Evolutionary conservation across 208 protist species (phyloP), one percentile per base, ranked within the genome.

Genomic region (Leishmania aethiopica): DNA sequence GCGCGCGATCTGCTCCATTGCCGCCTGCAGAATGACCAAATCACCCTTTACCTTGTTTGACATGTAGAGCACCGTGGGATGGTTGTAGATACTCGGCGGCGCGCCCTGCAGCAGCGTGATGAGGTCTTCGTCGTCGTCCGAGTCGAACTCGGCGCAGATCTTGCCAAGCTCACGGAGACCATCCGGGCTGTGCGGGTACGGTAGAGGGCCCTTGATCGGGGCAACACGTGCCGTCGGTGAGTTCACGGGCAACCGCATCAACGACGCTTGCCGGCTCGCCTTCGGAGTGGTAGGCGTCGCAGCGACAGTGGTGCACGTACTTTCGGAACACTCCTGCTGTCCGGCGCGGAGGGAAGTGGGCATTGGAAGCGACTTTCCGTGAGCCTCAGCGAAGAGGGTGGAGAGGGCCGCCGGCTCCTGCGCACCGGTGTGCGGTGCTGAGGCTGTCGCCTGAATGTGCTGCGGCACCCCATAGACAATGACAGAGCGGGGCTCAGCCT

Each of bases 11-110:
- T 92, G 89, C 71, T 72, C 78, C 57, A 96, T 77, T 1, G 93
- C 76, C 10, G 83, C 81, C 22, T 86, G 82, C 64, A 96, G 75
- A 59, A 84, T 80, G 47, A 73, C 51, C 35, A 90, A 82, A 75
- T 90, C 73, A 45, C 88, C 83, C 59, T 86, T 84, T 6, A 93
- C 86, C 78, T 88, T 84, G 55, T 86, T 84, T 10, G 90, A 85
- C 51, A 95, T 92, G 76, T 86, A 88, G 49, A 89, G 77, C 85
- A 95, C 88, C 1, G 88, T 90, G 42, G 88, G 92, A 78, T 93
- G 88, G 55, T 87, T 75, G 75, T 88, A 91, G 17, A 94, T 70
- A 0, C 70, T 74, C 62, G 75, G 59, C 22, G 86, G 84, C 67
- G 86, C 82, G 28, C 75, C 70, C 6, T 84, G 81, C 42, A 84